Conservation (phyloP, 2,329 filamentous ascomycete genomes). For the Botrytis paeoniae region DNA sequence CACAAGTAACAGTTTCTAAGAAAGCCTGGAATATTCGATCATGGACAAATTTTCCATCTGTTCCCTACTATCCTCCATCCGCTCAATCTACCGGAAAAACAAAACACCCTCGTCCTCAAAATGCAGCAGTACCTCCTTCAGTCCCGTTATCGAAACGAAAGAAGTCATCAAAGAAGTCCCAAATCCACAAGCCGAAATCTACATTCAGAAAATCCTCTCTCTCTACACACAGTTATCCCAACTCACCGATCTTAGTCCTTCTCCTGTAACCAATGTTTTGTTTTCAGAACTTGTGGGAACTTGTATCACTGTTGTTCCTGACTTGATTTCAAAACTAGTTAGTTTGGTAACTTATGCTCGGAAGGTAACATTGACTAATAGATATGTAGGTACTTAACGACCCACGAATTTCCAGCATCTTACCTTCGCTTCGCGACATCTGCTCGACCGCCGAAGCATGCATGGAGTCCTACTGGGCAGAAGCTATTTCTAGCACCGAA, state of each 20-base stretch:
- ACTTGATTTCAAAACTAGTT: neutral
- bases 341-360: neutral
- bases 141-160: neutral
- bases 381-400: constrained; percentile 39
- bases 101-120: neutral
- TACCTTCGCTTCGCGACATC: constrained; percentile 41
- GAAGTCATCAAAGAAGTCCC: neutral
- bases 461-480: constrained; percentile 46
- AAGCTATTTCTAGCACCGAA: constrained; percentile 35
- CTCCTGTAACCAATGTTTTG: constrained; percentile 37
- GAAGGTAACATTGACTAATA: neutral
- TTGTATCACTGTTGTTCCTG: constrained; percentile 33
- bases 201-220: constrained; percentile 8
- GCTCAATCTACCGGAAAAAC: neutral
- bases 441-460: constrained; percentile 46
- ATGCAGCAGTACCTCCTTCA: neutral
- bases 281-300: constrained; percentile 41
- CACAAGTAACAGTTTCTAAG: neutral
- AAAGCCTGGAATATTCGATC: neutral
- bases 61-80: neutral
- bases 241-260: constrained; percentile 35
- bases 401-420: constrained; percentile 36
- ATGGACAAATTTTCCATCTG: neutral
- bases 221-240: constrained; percentile 19
- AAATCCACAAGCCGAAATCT: constrained; percentile 11